Conservation (phyloP, 1,284 basidiomycete species). For the Microbotryum saponariae region DNA sequence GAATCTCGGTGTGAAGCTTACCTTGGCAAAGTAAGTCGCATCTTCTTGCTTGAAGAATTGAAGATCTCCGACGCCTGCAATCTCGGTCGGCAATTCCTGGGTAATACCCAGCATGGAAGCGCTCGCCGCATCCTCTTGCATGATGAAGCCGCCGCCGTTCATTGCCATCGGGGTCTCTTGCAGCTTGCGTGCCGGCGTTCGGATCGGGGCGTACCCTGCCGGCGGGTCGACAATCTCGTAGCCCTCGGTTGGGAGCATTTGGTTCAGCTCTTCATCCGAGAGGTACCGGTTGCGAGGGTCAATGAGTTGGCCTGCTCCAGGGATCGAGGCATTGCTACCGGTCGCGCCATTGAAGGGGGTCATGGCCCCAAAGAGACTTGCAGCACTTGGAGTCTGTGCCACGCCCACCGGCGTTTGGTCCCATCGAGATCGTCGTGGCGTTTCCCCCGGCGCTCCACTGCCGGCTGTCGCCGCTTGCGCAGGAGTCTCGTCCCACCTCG, state of each 20-base stretch:
- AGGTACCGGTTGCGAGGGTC: conserved; percentile 93
- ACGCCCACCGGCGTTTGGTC: conserved; percentile 64
- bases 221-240: conserved; percentile 91
- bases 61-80: conserved; percentile 92
- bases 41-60: conserved; percentile 99
- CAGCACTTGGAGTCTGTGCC: conserved; percentile 21
- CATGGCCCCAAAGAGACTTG: conserved; percentile 36
- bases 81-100: conserved; percentile 94
- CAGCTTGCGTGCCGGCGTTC: conserved; percentile 66
- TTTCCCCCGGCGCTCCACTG: conserved; percentile 56
- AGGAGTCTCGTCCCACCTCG: conserved; percentile 88
- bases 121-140: conserved; percentile 77
- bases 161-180: conserved; percentile 58
- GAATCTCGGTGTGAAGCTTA: conserved; percentile 40
- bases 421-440: conserved; percentile 72
- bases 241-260: conserved; percentile 75
- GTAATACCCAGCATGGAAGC: conserved; percentile 68
- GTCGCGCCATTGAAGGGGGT: conserved; percentile 31
- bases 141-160: conserved; percentile 69
- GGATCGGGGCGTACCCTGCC: conserved; percentile 78
- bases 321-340: conserved; percentile 28
- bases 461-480: conserved; percentile 46
- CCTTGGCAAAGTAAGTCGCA: conserved; percentile 95
- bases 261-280: conserved; percentile 90
- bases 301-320: conserved; percentile 60